These are phyloP conservation scores for Gaeumannomyces sp. DNA, from an alignment of 2,329 filamentous ascomycete genomes.

Conservation along the genomic window DNA sequence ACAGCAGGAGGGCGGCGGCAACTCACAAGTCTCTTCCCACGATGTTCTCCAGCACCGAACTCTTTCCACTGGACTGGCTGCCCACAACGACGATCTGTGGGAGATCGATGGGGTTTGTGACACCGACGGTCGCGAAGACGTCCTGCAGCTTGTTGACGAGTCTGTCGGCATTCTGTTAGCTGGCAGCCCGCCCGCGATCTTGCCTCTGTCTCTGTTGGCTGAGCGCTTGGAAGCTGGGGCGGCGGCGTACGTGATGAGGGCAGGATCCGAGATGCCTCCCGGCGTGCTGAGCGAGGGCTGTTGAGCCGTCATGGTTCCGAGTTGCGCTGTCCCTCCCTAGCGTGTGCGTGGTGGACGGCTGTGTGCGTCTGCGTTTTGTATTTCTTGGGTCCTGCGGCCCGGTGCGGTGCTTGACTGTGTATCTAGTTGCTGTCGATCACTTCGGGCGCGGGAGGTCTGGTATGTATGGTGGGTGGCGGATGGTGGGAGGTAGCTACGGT, in stretches of 20 bases:
- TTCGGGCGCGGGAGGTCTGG: no score
- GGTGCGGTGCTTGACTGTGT: no score
- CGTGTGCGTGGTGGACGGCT: no score
- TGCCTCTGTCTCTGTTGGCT: no score
- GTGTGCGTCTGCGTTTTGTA: no score
- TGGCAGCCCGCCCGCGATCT: neutral
- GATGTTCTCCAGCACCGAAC: constrained; percentile 97
- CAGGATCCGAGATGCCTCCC: constrained; percentile 21
- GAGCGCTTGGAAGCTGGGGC: no score
- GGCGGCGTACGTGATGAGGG: constrained; percentile 19
- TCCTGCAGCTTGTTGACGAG: constrained; percentile 99
- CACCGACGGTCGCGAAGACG: constrained; percentile 97
- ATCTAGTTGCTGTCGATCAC: no score
- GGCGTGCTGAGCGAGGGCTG: constrained; percentile 13
- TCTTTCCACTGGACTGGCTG: constrained; percentile 98
- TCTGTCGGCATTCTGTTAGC: constrained; percentile 29
- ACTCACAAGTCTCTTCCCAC: constrained; percentile 97
- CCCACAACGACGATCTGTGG: constrained; percentile 98
- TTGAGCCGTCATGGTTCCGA: constrained; percentile 8
- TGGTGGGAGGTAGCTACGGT: no score
- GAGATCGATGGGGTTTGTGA: constrained; percentile 98
- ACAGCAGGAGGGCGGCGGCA: constrained; percentile 5
- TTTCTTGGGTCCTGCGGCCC: no score
- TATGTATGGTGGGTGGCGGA: no score
- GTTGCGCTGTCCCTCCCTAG: neutral